A percentile compares a stretch with the other conserved stretches of the same genome.
Conservation (phyloP, 2,329 filamentous ascomycete species). For the Colletotrichum sp. region DNA sequence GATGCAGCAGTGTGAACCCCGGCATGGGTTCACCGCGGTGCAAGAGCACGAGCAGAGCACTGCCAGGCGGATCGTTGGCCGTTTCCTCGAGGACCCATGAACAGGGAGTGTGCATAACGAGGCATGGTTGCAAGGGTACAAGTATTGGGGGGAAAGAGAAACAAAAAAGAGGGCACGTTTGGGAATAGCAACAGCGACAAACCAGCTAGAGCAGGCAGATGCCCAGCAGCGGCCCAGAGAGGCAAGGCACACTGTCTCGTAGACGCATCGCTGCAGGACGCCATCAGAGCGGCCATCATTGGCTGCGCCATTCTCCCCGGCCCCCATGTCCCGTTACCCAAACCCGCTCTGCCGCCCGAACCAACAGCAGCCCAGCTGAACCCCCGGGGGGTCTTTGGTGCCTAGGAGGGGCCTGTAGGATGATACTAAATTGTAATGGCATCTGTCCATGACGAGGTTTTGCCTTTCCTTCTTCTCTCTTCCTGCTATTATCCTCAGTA, state of each 20-base stretch:
- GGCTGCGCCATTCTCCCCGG: neutral
- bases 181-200: neutral
- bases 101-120: slow-evolving; percentile 7
- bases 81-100: neutral
- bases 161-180: neutral
- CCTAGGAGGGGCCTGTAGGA: neutral
- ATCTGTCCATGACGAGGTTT: neutral
- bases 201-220: neutral
- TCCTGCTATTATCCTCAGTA: neutral
- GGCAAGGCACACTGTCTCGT: neutral
- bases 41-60: neutral
- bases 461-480: neutral
- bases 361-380: neutral
- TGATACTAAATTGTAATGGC: neutral
- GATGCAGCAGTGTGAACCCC: neutral
- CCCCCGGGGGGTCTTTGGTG: neutral
- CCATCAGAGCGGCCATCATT: slow-evolving; percentile 5
- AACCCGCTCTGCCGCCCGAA: neutral
- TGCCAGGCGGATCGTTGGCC: neutral
- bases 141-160: neutral
- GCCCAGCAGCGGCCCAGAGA: neutral
- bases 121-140: neutral
- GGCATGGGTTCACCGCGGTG: neutral
- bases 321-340: neutral
- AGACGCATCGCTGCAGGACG: neutral